These are phyloP conservation scores for Rubroshorea leprosula DNA, from an alignment of 345 rosid species.

Conservation along the genomic window DNA sequence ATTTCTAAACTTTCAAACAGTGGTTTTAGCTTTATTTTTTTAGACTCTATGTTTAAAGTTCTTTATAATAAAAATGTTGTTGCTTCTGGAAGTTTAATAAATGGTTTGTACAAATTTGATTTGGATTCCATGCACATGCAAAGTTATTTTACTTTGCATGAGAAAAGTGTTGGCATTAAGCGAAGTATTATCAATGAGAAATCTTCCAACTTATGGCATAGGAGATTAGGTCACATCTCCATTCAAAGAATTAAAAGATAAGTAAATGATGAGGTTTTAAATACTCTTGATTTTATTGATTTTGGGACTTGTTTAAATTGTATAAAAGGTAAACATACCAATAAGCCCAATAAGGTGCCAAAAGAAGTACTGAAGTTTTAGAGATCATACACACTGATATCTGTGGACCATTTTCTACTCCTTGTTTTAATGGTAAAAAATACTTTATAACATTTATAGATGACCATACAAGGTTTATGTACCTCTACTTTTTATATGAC, in stretches of 20 bases:
- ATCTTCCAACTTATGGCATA: not conserved
- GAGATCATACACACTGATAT: not conserved
- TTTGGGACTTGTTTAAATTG: not conserved
- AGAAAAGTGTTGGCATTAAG: too few relatives aligned
- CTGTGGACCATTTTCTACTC: not conserved
- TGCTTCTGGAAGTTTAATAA: not conserved
- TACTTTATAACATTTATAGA: not conserved
- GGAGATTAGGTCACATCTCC: not conserved
- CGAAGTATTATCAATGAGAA: not conserved
- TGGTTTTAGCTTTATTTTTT: too few relatives aligned
- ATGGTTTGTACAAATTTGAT: not conserved
- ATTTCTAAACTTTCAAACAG: too few relatives aligned
- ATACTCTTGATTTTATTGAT: too few relatives aligned
- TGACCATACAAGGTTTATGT: not conserved
- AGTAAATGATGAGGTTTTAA: not conserved
- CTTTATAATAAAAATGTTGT: too few relatives aligned
- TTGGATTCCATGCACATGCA: not conserved
- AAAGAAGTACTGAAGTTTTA: not conserved
- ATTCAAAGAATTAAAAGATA: not conserved
- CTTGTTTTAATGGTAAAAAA: not conserved
- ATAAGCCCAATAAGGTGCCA: not conserved
- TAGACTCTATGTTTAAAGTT: too few relatives aligned
- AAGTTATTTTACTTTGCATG: too few relatives aligned
- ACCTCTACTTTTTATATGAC: too few relatives aligned
- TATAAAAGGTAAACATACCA: not conserved